Evolutionary conservation across 768 basidiomycete genomes (phyloP), one percentile per base, ranked within the genome.

Genomic region (Boletus subparvulus): DNA sequence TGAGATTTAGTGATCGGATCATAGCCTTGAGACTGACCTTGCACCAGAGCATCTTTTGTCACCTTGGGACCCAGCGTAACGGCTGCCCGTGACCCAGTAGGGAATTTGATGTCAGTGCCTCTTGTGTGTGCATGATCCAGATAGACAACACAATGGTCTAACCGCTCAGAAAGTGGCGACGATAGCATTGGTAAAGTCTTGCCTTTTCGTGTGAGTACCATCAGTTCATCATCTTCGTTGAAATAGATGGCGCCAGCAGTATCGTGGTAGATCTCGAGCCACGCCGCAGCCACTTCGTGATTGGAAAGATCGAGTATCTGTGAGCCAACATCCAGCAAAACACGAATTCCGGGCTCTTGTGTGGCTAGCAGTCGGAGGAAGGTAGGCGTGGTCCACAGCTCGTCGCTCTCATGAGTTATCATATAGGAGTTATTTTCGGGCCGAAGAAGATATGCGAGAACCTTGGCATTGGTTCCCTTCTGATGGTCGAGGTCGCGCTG

Each of bases 291-390:
- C 3, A 83, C 21, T 79, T n/a, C n/a, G n/a, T n/a, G n/a, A 49
- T 81, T 83, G 17, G 67, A 63, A 3, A 78, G 58, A 41, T 83
- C 81, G 4, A 83, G 70, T 51, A 83, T 77, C 60, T 83, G 82
- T 0, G 82, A 80, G 0, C 82, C 83, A 9, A 83, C 79, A 50
- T 84, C 82, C 4, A 83, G 64, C 24, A 83, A 62, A 14, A 83
- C 78, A 37, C 72, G 70, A 14, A 82, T 69, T 12, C 67, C 59
- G 0, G 76, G 75, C 0, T 48, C 47, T 54, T 78, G 72, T 2
- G 45, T 11, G 3, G 69, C 63, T 2, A 83, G 13, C 21, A 65
- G 44, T 3, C 57, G 26, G 32, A 80, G 55, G 46, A 69, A 32
- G 9, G 53, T 14, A 2, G 4, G n/a, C 0, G 64, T 51, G 3